Evolutionary conservation across 495 filamentous ascomycete species (phyloP), one percentile per base, ranked within the genome.

Genomic region (Physcia stellaris): DNA sequence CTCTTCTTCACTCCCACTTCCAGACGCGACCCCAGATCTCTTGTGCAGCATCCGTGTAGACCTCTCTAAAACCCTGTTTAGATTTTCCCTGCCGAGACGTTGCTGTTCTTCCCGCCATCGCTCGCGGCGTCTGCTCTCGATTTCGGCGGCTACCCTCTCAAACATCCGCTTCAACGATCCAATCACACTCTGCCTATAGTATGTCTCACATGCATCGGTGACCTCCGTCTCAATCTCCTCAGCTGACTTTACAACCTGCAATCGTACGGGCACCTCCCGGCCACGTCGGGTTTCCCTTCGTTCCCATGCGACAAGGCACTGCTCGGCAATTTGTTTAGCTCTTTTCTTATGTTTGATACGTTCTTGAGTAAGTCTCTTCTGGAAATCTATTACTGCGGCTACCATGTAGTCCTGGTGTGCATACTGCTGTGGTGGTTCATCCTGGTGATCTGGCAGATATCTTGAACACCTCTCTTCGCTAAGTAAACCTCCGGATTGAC

Each of bases 51-150:
- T 70, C 61, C 56, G 61, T 17, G 66, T 76, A 7, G 69, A 70
- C 31, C 82, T 68, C 46, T 82, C 84, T 33, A 94, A 77, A 16
- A 83, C 83, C 51, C 84, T 73, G 45, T 92, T 83, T 41, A 94
- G 61, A 6, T 81, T 80, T 48, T 83, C 75, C 50, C 86, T 84
- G 39, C 86, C 80, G 44, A 78, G 67, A 16, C 71, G 74, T 52
- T 88, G 81, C 52, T 90, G 79, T 53, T 90, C 79, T 35, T 80
- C 82, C 52, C 93, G 81, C 84, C 83, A 93, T 28, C 75, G 74
- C 32, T 73, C 69, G 23, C 87, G 46, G 3, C 84, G 75, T 24
- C 64, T 62, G 35, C 75, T 70, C 49, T 92, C 83, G 28, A 93
- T 74, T 43, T 92, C 79, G 1, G 65, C 67, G 41, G 61, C 76